Evolutionary conservation across 129 eudicot species (phyloP), one percentile per base, ranked within the genome.

Genomic region (Pulicaria dysenterica): DNA sequence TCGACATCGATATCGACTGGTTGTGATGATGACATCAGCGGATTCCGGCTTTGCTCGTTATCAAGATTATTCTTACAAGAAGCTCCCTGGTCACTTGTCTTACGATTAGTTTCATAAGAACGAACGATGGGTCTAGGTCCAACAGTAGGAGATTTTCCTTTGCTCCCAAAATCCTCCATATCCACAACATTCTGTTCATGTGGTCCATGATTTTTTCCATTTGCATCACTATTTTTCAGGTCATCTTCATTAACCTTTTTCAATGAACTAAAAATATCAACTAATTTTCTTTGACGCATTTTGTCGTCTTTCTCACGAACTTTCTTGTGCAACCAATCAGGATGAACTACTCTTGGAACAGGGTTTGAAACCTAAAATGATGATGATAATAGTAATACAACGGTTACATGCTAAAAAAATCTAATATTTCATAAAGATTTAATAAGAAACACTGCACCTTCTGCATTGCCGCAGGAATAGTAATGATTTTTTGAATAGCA

Each of bases 391-490:
- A 7, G 6, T 16, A 45, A 39, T 5, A 53, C 69, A 62, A 51
- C 7, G 2, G 56, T 73, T 31, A 71, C 73, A 72, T 5, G 24
- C 46, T 67, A 75, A 76, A 70, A 69, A 72, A 34, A 16, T n/a
- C 14, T 19, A 58, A 19, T 73, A 78, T 53, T 62, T 58, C 50
- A 77, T 0, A 34, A 24, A 68, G 62, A 12, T 14, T 43, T 46
- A 45, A 56, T 41, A 53, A 69, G 58, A 73, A 40, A 56, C 58
- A 64, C 19, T 39, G 62, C 34, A 95, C 99, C 97, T 91, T 95
- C 83, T 95, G 99, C 96, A 91, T 91, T 50, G 99, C 99, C 61
- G 99, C 99, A 67, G 99, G 99, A 80, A 95, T 95, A 31, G 99
- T 95, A 63, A 95, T 85, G 53, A 85, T 91, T 69, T 95, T 95